Evolutionary conservation across 2,329 filamentous ascomycete species (phyloP).

Genomic region (Claviceps spartinae): DNA sequence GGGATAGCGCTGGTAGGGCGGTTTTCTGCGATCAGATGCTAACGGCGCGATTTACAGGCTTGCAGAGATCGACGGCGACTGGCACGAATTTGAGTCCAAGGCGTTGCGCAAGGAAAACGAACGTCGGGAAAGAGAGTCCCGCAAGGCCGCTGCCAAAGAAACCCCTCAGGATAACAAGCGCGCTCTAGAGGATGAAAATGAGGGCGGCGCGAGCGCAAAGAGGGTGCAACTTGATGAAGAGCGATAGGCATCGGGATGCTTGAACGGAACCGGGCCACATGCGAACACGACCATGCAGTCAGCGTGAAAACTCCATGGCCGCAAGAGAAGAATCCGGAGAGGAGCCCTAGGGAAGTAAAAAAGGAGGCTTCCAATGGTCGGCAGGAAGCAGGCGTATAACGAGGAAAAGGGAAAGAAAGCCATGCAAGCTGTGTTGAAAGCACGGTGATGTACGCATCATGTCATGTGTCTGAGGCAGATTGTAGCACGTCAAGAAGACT

Average conservation of each 20-base stretch:
- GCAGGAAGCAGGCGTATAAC: too few relatives aligned
- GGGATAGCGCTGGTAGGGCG: too few relatives aligned
- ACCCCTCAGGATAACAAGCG: constrained; percentile 27
- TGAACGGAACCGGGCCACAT: background rate
- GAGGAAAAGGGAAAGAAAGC: too few relatives aligned
- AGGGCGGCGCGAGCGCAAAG: constrained; percentile 21
- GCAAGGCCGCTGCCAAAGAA: constrained; percentile 28
- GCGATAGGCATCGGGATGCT: background rate
- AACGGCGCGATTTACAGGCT: constrained; percentile 36
- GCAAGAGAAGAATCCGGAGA: too few relatives aligned
- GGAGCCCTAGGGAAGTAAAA: too few relatives aligned
- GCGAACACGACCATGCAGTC: too few relatives aligned
- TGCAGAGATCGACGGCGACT: constrained; percentile 74
- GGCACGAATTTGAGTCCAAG: constrained; percentile 98
- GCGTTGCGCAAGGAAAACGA: constrained; percentile 83
- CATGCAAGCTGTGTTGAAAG: too few relatives aligned
- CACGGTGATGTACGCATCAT: too few relatives aligned
- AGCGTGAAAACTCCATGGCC: too few relatives aligned
- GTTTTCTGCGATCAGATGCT: background rate
- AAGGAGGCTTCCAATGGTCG: too few relatives aligned
- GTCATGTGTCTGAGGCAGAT: too few relatives aligned
- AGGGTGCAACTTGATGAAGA: constrained; percentile 19
- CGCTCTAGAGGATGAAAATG: constrained; percentile 15
- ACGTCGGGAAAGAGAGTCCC: constrained; percentile 42
- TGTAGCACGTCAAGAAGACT: too few relatives aligned